Evolutionary conservation across 371 early-diverging fungal species (phyloP), one percentile per base, ranked within the genome.

Genomic region (Mortierella sp.): DNA sequence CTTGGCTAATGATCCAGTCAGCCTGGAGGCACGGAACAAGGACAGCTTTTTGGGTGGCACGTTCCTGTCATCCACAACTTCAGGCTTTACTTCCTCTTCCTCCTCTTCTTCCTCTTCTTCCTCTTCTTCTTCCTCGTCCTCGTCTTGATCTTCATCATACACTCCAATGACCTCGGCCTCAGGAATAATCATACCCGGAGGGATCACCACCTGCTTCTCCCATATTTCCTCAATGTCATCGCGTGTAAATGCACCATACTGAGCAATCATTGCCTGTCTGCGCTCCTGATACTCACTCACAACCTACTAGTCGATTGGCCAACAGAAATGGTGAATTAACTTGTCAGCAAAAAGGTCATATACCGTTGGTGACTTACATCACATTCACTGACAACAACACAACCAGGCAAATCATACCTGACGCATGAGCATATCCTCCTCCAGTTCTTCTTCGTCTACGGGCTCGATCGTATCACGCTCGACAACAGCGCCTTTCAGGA

Each of bases 391-490:
- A 21, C 6, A 43, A 35, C 0, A 10, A 41, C 3, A 46, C n/a
- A 2, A 0, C 10, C 21, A n/a, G 2, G n/a, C 7, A 24, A 56
- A 16, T 56, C 51, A 56, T 88, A 89, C 90, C 82, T 93, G 92
- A 49, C 89, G 83, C 55, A 91, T 76, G 75, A 92, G 89, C 93
- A 93, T 92, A 48, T 93, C 92, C 12, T 91, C 91, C 75, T 92
- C 91, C 14, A 91, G 88, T 58, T 90, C 82, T 24, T 93, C 92
- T 41, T 90, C 72, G 74, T 93, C 90, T 4, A 92, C 87, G 21
- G 89, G 80, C 10, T 87, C 90, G n/a, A 88, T 85, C 0, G 91
- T 90, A n/a, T 78, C 81, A 14, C 88, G 88, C 81, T 93, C 92
- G 72, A 91, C 88, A 7, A 93, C 91, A 6, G 87, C 87, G 21